phyloP scores from a whole-genome alignment of 2,329 filamentous ascomycete genomes.

The Penicillium sp. region DNA sequence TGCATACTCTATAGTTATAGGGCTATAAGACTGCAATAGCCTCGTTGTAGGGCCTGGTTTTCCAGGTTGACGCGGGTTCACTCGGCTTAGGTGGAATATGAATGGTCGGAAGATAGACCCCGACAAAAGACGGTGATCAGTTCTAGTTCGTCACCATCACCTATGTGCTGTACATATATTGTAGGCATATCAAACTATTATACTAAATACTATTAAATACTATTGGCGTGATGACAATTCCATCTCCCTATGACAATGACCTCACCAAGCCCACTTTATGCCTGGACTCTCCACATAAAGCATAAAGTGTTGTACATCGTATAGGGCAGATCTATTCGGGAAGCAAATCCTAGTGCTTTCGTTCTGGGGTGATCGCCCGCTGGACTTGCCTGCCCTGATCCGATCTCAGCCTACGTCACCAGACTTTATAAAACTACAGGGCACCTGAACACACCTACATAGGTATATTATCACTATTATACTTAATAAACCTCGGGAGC shows the following conservation, averaged over 20 bases:
- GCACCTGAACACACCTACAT: too few relatives aligned
- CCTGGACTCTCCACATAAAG: not conserved
- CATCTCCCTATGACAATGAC: not conserved
- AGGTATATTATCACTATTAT: not conserved
- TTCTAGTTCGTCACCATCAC: conserved; percentile 4
- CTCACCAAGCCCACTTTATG: not conserved
- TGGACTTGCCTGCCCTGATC: not conserved
- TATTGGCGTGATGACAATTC: not conserved
- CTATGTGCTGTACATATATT: not conserved
- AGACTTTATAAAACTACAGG: not conserved
- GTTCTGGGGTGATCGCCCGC: not conserved
- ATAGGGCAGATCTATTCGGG: not conserved
- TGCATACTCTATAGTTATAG: not conserved
- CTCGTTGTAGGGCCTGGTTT: not conserved
- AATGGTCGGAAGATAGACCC: not conserved
- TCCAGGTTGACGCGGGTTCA: not conserved
- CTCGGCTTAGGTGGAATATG: not conserved
- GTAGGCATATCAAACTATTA: not conserved
- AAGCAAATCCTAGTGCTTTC: not conserved
- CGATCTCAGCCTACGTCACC: not conserved
- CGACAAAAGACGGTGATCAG: not conserved
- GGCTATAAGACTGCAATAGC: not conserved
- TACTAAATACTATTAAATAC: not conserved
- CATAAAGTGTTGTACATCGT: not conserved
- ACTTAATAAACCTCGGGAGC: not conserved